Percentiles rank a stretch among this genome's conserved stretches.
Conservation (phyloP, 2,329 filamentous ascomycete genomes). For the Scopulariopsis brevicaulis region DNA sequence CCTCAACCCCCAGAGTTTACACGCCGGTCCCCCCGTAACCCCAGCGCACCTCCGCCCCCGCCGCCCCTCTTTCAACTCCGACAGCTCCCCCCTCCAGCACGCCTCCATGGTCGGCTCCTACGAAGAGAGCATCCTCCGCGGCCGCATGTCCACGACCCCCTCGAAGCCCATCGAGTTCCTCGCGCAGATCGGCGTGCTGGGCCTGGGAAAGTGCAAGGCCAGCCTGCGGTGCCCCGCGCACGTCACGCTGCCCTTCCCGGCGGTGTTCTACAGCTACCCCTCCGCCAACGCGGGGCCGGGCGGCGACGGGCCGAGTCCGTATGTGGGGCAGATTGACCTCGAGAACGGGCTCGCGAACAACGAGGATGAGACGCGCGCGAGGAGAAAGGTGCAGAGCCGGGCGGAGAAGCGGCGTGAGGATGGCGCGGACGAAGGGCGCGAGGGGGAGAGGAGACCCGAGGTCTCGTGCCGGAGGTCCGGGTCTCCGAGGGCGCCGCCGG, state of each 20-base stretch:
- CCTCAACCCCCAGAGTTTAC: conserved; percentile 5
- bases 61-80: conserved; percentile 60
- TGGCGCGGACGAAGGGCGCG: conserved; percentile 18
- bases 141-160: conserved; percentile 92
- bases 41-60: conserved; percentile 42
- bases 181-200: conserved; percentile 89
- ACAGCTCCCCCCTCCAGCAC: conserved; percentile 69
- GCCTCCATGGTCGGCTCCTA: conserved; percentile 97
- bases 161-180: conserved; percentile 88
- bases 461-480: conserved; percentile 13
- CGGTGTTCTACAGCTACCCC: conserved; percentile 91
- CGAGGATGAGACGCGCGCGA: conserved; percentile 33
- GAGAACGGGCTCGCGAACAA: conserved; percentile 61
- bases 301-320: conserved; percentile 86
- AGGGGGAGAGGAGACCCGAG: conserved; percentile 15
- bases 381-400: conserved; percentile 35
- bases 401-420: conserved; percentile 17
- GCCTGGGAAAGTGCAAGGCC: conserved; percentile 77
- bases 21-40: conserved; percentile 31
- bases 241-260: conserved; percentile 81
- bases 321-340: conserved; percentile 86
- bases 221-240: conserved; percentile 80
- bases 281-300: conserved; percentile 50
- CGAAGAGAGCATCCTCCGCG: conserved; percentile 89
- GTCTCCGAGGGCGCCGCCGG: conserved; percentile 51